Percentiles rank a stretch among this genome's conserved stretches.
These are phyloP conservation scores for Chlamydomonas urium DNA, from an alignment of 139 green algal species.

Conservation along the genomic window DNA sequence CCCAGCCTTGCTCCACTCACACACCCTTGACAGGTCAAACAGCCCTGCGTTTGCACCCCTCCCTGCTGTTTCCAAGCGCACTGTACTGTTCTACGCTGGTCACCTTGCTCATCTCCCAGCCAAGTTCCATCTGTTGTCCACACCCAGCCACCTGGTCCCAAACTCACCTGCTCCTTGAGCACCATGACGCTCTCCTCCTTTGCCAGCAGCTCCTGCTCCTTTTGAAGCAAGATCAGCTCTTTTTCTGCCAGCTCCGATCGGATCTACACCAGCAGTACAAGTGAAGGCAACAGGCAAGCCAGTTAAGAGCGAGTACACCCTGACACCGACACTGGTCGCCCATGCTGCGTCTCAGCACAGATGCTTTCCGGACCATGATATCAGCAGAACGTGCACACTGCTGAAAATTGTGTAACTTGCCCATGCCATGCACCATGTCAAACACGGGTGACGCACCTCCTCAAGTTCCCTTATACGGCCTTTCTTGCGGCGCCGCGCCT, in stretches of 20 bases:
- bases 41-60: no score
- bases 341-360: no score
- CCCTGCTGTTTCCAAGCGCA: not conserved
- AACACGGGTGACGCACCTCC: conserved; percentile 38
- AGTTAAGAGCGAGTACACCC: not conserved
- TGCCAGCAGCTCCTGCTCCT: conserved; percentile 74
- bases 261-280: conserved; percentile 38
- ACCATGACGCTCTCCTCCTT: conserved; percentile 76
- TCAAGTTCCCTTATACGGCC: conserved; percentile 68
- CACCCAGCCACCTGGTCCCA: not conserved
- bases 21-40: not conserved
- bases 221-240: conserved; percentile 72
- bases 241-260: conserved; percentile 73
- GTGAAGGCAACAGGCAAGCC: not conserved
- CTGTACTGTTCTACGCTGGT: not conserved
- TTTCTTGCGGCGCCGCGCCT: conserved; percentile 34
- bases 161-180: conserved; percentile 67
- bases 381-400: not conserved
- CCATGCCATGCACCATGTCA: not conserved
- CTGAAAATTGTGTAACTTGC: not conserved
- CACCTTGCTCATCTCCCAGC: no score
- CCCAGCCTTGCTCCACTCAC: not conserved
- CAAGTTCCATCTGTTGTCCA: not conserved
- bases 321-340: no score
- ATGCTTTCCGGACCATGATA: not conserved